Evolutionary conservation across 2,329 filamentous ascomycete genomes (phyloP).

Genomic region (Bimuria novae-zelandiae): DNA sequence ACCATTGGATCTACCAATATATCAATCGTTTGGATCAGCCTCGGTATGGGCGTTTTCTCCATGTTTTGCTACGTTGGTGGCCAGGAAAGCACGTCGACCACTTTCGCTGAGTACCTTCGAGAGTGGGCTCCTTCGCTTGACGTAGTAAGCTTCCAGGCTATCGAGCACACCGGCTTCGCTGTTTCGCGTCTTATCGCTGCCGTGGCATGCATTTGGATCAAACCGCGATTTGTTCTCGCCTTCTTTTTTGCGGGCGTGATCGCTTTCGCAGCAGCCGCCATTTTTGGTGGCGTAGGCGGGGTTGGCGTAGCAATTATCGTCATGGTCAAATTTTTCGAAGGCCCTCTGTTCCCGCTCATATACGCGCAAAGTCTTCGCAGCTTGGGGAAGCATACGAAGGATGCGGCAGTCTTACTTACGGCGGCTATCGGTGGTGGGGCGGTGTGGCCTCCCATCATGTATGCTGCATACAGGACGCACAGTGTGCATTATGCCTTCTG

Average conservation of each 20-base stretch:
- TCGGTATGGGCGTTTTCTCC: conserved; percentile 58
- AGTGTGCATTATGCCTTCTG: conserved; percentile 56
- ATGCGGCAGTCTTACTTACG: conserved; percentile 59
- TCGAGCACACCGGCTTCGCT: conserved; percentile 63
- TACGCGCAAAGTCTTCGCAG: conserved; percentile 64
- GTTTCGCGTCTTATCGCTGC: conserved; percentile 62
- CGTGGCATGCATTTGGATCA: conserved; percentile 57
- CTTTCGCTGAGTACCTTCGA: conserved; percentile 52
- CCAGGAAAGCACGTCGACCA: conserved; percentile 61
- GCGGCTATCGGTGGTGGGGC: conserved; percentile 60
- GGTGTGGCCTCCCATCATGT: conserved; percentile 60
- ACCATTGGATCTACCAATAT: conserved; percentile 49
- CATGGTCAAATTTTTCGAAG: conserved; percentile 64
- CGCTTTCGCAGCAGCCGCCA: conserved; percentile 57
- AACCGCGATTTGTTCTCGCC: conserved; percentile 62
- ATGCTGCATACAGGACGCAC: conserved; percentile 47
- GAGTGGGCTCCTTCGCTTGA: conserved; percentile 46
- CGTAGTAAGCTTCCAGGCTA: conserved; percentile 52
- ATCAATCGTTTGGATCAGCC: conserved; percentile 60
- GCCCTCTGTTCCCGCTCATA: conserved; percentile 63
- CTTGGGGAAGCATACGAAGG: conserved; percentile 62
- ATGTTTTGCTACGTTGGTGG: conserved; percentile 66
- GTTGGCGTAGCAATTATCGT: conserved; percentile 40
- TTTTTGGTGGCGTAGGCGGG: conserved; percentile 40
- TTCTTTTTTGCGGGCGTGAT: conserved; percentile 59